These are phyloP conservation scores for Microdochium bolleyi DNA, from an alignment of 2,329 filamentous ascomycete genomes.

Conservation along the genomic window DNA sequence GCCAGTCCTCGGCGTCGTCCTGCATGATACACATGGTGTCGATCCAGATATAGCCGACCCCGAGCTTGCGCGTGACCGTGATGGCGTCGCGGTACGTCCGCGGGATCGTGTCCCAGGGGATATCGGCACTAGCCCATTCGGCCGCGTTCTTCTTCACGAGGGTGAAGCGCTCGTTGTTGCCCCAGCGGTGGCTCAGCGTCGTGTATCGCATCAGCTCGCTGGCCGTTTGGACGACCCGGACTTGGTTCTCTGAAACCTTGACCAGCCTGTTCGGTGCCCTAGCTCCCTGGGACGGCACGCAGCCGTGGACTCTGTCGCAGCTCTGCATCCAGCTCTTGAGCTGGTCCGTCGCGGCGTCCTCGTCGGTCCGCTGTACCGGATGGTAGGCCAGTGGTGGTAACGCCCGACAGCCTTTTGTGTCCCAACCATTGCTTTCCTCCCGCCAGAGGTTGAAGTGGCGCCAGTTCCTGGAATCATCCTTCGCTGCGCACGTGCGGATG, in stretches of 20 bases:
- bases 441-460: conserved; percentile 6
- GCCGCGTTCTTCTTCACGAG: conserved; percentile 4
- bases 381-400: neutral
- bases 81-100: conserved; percentile 18
- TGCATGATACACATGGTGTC: conserved; percentile 22
- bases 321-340: conserved; percentile 3
- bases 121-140: neutral
- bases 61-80: conserved; percentile 12
- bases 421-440: neutral
- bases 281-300: neutral
- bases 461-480: conserved; percentile 1
- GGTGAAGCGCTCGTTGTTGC: conserved; percentile 2
- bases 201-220: conserved; percentile 2
- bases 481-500: conserved; percentile 3
- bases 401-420: neutral
- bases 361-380: conserved; percentile 3
- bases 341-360: neutral
- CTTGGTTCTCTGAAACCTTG: conserved; percentile 1
- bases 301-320: conserved; percentile 3
- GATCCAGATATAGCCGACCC: conserved; percentile 20
- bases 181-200: conserved; percentile 7
- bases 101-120: conserved; percentile 7
- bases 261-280: conserved; percentile 3
- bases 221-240: conserved; percentile 1
- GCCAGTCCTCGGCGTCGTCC: conserved; percentile 16